Base-by-base conservation (phyloP, 306 rosid species). In the Acacia melanoxylon region DNA sequence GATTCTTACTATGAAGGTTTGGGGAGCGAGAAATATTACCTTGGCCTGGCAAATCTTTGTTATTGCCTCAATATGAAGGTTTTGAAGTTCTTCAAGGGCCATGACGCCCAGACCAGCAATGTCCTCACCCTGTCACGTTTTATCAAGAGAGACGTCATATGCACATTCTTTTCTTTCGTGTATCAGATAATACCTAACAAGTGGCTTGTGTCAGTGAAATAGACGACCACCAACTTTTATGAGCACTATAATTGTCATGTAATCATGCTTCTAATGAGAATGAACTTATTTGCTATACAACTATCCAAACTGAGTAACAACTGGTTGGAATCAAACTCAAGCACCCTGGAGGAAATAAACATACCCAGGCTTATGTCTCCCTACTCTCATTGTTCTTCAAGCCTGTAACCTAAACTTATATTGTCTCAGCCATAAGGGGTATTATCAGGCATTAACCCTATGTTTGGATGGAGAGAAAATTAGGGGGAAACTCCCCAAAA, bases 41-140 rank as follows among this genome's bases (percentile, higher is more conserved):
- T 92, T 92, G 51, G 89, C 92, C 4, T 85, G 97, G 86, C 91
- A 88, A 80, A 92, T 92, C 83, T 87, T 92, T 51, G 96, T 90
- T 82, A 91, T 88, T 72, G 97, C 94, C 70, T 88, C 92, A 66
- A 92, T 90, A 72, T 92, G 94, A 84, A 92, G 89, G 85, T 87
- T 90, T 85, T 90, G 97, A 68, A 92, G 87, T 82, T 90, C 92
- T 84, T 89, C 97, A 82, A 92, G 93, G 83, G 92, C 78, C 76
- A 74, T 56, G 52, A 85, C 76, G 76, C 90, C 91, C 87, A 92
- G 79, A 70, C 88, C 93, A 63, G 81, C 72, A 80, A 90, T 80
- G 85, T 89, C 90, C 48, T 89, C 94, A 80, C 93, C 91, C 97
- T 92, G 75, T 80, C 40, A 42, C 62, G 13, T 27, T 37, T 37